These are phyloP conservation scores for Mitragyna speciosa DNA, from an alignment of 257 asterid species.

Conservation along the genomic window DNA sequence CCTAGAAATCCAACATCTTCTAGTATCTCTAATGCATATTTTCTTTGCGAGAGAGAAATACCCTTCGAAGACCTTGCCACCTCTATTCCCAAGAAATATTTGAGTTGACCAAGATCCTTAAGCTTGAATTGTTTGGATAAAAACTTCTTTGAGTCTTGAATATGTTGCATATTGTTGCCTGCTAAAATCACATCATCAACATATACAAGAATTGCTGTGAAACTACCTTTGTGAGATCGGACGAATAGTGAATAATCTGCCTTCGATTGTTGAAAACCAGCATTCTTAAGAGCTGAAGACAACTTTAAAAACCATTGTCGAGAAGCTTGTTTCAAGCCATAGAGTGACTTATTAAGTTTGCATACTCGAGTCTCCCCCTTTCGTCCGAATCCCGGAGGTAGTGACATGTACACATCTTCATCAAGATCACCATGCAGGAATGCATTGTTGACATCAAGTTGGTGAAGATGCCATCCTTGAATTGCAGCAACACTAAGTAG, in stretches of 20 bases:
- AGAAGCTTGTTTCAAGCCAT: background rate
- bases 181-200: slow-evolving; percentile 6
- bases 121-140: background rate
- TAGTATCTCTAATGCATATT: slow-evolving; percentile 1
- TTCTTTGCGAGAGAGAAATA: background rate
- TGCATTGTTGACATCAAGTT: background rate
- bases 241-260: slow-evolving; percentile 7
- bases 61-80: background rate
- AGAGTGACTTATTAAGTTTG: background rate
- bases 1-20: slow-evolving; percentile 3
- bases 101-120: slow-evolving; percentile 2
- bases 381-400: background rate
- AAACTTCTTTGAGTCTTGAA: background rate
- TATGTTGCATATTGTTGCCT: background rate
- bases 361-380: background rate
- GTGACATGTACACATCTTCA: background rate
- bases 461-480: background rate
- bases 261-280: background rate
- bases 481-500: background rate
- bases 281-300: background rate
- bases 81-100: slow-evolving; percentile 5
- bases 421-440: background rate
- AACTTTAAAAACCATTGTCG: background rate
- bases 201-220: background rate
- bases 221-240: background rate